Evolutionary conservation across 108 stramenopile species (phyloP).

Genomic region (Thalassiosira profunda): DNA sequence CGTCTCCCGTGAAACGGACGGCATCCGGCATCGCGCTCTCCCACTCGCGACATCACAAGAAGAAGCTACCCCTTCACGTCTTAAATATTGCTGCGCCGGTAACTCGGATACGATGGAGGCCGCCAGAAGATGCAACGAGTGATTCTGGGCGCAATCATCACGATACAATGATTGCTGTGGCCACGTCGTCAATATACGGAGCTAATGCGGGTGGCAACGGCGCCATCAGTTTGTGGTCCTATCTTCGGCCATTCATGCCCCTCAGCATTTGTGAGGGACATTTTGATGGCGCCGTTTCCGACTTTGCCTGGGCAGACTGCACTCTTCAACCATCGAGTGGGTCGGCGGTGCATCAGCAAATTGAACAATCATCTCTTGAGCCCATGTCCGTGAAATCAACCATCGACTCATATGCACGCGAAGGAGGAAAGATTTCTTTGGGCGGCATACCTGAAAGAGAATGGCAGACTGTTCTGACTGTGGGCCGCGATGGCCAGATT

Average conservation of each 20-base stretch:
- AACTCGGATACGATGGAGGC: conserved; percentile 78
- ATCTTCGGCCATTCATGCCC: conserved; percentile 75
- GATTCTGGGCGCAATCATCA: conserved; percentile 30
- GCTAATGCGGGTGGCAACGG: conserved; percentile 80
- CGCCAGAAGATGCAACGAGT: conserved; percentile 43
- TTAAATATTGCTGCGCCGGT: conserved; percentile 71
- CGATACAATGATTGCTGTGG: conserved; percentile 85
- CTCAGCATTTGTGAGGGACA: conserved; percentile 82
- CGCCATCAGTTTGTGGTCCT: conserved; percentile 70
- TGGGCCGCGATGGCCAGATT: conserved; percentile 83
- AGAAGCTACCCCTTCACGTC: conserved; percentile 48
- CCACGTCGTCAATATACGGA: conserved; percentile 77
- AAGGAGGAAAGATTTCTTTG: neutral
- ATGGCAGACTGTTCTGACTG: conserved; percentile 84
- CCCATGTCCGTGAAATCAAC: too few relatives aligned
- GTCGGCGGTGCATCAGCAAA: conserved; percentile 4
- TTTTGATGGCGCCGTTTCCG: conserved; percentile 72
- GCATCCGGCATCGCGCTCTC: conserved; percentile 18
- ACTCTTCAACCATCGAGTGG: too few relatives aligned
- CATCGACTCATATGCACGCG: too few relatives aligned
- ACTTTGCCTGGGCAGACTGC: conserved; percentile 70
- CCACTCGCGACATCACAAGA: conserved; percentile 24
- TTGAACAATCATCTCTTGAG: too few relatives aligned
- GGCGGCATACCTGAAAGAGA: conserved; percentile 15
- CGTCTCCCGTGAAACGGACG: conserved; percentile 33